Percentiles rank a stretch among this genome's conserved stretches.
Conservation (phyloP, 2,329 filamentous ascomycete species). For the Xylaria sp. region DNA sequence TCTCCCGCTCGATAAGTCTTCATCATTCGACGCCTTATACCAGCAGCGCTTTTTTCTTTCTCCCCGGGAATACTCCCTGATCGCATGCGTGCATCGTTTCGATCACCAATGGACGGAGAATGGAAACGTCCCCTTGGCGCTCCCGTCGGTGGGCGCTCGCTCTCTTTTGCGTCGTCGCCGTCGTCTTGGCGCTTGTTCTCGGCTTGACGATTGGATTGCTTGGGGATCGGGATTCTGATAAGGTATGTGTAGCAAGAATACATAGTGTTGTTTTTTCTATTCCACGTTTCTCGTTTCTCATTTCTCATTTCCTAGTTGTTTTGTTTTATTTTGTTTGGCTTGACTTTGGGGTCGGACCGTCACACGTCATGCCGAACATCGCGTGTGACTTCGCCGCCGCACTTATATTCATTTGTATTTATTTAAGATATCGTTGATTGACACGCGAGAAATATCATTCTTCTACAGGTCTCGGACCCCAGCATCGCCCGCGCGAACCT, state of each 20-base stretch:
- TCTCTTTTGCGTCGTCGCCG: not conserved
- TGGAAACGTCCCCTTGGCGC: slow-evolving; percentile 9
- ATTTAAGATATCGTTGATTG: not conserved
- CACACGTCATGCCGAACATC: too few relatives aligned
- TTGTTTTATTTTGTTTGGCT: not conserved
- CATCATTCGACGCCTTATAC: not conserved
- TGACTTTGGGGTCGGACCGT: too few relatives aligned
- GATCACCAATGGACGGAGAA: slow-evolving; percentile 4
- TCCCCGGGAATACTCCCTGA: not conserved
- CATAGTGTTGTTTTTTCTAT: not conserved
- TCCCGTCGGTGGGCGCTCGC: not conserved
- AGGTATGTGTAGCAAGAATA: slow-evolving; percentile 7
- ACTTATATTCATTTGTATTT: not conserved
- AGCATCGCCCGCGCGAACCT: slow-evolving; percentile 52
- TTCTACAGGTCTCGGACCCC: slow-evolving; percentile 24
- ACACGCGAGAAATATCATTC: not conserved
- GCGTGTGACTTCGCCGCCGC: not conserved
- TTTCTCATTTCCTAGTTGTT: not conserved
- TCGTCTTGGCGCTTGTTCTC: not conserved
- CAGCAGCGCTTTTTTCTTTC: not conserved
- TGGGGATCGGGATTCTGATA: not conserved
- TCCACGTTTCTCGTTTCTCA: not conserved
- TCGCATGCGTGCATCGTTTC: not conserved
- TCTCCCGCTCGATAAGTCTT: not conserved
- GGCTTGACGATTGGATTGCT: slow-evolving; percentile 13